These are phyloP conservation scores for Coniosporium tulheliwenetii DNA, from an alignment of 2,329 filamentous ascomycete genomes.

Conservation along the genomic window DNA sequence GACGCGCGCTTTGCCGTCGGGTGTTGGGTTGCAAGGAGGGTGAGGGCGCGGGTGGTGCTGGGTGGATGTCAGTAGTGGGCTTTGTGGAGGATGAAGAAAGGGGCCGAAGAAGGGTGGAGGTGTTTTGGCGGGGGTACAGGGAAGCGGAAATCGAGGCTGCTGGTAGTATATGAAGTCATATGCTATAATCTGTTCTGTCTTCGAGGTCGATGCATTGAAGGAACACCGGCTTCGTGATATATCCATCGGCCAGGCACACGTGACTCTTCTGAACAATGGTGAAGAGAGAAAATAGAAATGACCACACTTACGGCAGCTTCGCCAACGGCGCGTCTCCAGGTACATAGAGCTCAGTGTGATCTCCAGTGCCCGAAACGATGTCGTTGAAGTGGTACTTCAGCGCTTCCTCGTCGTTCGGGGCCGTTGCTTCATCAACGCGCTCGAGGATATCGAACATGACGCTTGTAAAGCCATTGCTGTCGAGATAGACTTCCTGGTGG, in stretches of 20 bases:
- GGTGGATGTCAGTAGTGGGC: no score
- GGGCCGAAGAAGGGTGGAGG: not conserved
- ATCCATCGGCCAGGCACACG: no score
- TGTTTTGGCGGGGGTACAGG: no score
- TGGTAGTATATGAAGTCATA: no score
- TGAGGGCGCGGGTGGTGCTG: conserved; percentile 40
- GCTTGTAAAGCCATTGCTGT: conserved; percentile 66
- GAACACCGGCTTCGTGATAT: no score
- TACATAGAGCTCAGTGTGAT: conserved; percentile 8
- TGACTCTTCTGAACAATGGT: no score
- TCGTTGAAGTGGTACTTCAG: conserved; percentile 34
- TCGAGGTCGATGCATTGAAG: no score
- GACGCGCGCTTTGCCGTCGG: no score
- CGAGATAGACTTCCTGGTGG: conserved; percentile 87
- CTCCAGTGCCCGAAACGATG: conserved; percentile 20
- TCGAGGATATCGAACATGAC: conserved; percentile 86
- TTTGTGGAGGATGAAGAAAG: conserved; percentile 2
- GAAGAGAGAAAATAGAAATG: no score
- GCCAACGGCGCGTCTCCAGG: conserved; percentile 13
- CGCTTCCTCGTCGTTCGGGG: conserved; percentile 54
- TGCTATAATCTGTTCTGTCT: no score
- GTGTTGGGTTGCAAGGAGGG: conserved; percentile 42
- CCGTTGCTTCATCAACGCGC: conserved; percentile 42
- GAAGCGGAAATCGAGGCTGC: no score
- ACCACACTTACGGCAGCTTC: conserved; percentile 20